Evolutionary conservation across 2,329 filamentous ascomycete species (phyloP).

Genomic region (Ophiosphaerella herpotricha): DNA sequence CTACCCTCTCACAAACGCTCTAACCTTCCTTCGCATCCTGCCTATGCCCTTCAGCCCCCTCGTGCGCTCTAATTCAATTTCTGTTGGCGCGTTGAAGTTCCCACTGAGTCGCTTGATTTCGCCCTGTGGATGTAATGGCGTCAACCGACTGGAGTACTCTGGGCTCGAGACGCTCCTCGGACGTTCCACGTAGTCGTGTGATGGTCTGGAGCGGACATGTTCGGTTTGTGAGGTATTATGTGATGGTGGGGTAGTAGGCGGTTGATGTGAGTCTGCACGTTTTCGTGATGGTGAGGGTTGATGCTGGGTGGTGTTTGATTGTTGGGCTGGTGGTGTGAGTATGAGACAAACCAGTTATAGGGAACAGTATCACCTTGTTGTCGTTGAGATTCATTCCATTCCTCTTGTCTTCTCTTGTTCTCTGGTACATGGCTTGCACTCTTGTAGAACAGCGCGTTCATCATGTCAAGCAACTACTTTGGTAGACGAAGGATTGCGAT

Average conservation of each 20-base stretch:
- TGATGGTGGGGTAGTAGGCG: constrained; percentile 1
- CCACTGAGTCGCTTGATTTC: constrained; percentile 26
- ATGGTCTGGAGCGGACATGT: constrained; percentile 7
- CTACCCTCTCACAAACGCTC: constrained; percentile 17
- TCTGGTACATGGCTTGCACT: constrained; percentile 2
- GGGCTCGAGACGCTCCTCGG: constrained; percentile 12
- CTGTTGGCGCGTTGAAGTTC: constrained; percentile 35
- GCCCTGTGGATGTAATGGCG: constrained; percentile 7
- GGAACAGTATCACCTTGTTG: constrained; percentile 5
- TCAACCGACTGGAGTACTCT: constrained; percentile 5
- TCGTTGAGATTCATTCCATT: constrained; percentile 4
- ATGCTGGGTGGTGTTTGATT: neutral
- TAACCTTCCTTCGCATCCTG: constrained; percentile 19
- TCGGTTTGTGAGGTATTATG: neutral
- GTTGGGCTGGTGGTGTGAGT: constrained; percentile 2
- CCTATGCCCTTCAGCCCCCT: constrained; percentile 16
- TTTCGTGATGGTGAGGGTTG: constrained; percentile 10
- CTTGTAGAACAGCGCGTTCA: constrained; percentile 3
- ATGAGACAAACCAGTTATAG: neutral
- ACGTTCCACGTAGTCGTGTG: constrained; percentile 8
- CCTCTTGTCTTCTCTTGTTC: constrained; percentile 6
- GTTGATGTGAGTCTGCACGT: constrained; percentile 17
- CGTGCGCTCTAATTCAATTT: constrained; percentile 26
- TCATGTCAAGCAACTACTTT: neutral
- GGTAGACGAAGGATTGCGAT: neutral